Evolutionary conservation across 768 basidiomycete species (phyloP), one percentile per base, ranked within the genome.

Genomic region (Pulveroboletus sp.): DNA sequence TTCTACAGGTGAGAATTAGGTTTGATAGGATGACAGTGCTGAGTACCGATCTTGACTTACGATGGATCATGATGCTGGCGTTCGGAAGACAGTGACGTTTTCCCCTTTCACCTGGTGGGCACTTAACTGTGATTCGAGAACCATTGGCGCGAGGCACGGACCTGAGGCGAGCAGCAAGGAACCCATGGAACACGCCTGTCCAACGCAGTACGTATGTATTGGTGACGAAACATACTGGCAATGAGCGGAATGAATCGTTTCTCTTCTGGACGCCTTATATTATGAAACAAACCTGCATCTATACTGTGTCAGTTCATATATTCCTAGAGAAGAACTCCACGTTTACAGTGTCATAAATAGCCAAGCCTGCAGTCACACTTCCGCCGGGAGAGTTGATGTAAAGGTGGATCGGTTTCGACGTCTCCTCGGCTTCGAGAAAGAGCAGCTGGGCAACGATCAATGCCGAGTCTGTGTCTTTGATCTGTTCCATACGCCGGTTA

Each of bases 341-440:
- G 56, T 83, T 60, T 72, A 95, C 93, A 62, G 95, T 97, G 63
- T 98, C 95, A 72, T 98, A 98, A 42, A 98, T 95, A 16, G 94
- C 95, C 51, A 98, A 73, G 9, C 95, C 95, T 41, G 93, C 92
- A 0, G 94, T 95, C 32, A 98, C 95, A 61, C 88, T 89, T 26
- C 95, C 95, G 2, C 95, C 95, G 0, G 95, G 95, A 7, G 90
- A 93, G 70, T 97, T 97, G 58, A 98, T 95, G 69, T 98, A 98
- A 11, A 98, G 71, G 61, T 95, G 93, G 47, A 98, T 96, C 4
- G 95, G 95, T 64, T 92, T 91, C 9, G 85, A 82, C 0, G 93
- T 83, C 56, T 97, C 93, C 68, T 95, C 94, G 1, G 95, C 94
- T 74, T 98, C 95, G 51, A 97, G 77, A 68, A 95, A 97, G 35